Evolutionary conservation across 2,329 filamentous ascomycete species (phyloP).

Genomic region (Apiospora hydei): DNA sequence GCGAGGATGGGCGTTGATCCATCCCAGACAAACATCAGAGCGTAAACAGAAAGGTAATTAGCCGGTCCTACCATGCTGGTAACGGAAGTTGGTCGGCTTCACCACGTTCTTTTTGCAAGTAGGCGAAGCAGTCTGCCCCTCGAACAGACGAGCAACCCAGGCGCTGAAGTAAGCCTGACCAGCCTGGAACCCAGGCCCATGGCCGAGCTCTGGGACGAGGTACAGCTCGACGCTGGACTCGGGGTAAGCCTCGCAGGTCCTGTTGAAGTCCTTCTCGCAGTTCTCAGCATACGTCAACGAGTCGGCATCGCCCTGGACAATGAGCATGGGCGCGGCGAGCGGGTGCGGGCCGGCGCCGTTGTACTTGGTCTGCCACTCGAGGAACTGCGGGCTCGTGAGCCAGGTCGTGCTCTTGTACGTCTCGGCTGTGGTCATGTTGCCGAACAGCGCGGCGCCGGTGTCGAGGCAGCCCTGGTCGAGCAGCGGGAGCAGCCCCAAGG

Average conservation of each 20-base stretch:
- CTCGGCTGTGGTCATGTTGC: neutral
- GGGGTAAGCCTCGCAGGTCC: conserved; percentile 25
- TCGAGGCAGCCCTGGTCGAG: conserved; percentile 20
- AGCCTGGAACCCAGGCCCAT: conserved; percentile 23
- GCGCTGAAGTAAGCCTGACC: conserved; percentile 25
- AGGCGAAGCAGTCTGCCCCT: neutral
- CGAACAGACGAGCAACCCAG: conserved; percentile 24
- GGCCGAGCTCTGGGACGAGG: conserved; percentile 22
- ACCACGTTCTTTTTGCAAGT: neutral
- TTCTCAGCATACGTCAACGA: neutral
- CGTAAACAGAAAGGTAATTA: neutral
- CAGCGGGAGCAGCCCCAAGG: neutral
- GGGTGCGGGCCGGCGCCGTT: neutral
- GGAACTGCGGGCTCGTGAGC: conserved; percentile 8
- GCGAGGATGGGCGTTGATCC: neutral
- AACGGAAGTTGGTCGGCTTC: neutral
- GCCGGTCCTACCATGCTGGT: neutral
- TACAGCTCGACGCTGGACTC: conserved; percentile 18
- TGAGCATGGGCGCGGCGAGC: conserved; percentile 25
- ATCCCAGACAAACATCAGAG: neutral
- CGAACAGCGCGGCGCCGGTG: conserved; percentile 6
- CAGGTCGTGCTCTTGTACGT: conserved; percentile 3
- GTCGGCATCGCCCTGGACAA: conserved; percentile 22
- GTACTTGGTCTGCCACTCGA: neutral
- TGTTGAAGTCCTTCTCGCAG: conserved; percentile 17